These are phyloP conservation scores for Forsythia suspensa DNA, from an alignment of 257 asterid species.

Conservation along the genomic window DNA sequence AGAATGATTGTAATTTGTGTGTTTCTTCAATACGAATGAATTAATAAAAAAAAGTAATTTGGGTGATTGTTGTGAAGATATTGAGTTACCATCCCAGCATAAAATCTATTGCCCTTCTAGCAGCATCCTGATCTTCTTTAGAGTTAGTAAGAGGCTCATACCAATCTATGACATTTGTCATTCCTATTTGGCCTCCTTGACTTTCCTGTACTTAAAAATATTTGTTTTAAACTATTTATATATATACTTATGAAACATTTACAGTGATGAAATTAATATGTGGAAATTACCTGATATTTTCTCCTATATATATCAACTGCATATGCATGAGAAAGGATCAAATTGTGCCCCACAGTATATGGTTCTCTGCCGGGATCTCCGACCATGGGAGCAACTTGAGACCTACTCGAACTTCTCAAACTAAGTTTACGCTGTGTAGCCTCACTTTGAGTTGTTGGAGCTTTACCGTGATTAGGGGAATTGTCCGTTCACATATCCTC, in stretches of 20 bases:
- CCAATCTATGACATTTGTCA: slow-evolving; percentile 44
- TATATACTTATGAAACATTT: no score
- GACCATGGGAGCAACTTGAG: background rate
- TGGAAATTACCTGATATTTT: slow-evolving; percentile 35
- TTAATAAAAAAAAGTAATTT: no score
- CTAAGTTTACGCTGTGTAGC: background rate
- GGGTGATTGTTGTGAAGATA: background rate
- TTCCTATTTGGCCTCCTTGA: slow-evolving; percentile 59
- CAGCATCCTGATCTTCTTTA: slow-evolving; percentile 8
- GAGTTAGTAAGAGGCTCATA: slow-evolving; percentile 37
- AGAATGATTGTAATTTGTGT: background rate
- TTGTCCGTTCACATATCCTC: slow-evolving; percentile 16
- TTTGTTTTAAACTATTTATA: no score
- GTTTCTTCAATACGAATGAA: no score
- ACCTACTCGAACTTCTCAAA: background rate
- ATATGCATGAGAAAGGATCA: slow-evolving; percentile 47
- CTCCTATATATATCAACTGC: slow-evolving; percentile 39
- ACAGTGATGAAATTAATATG: background rate
- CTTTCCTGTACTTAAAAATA: slow-evolving; percentile 17
- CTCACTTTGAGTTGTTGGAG: background rate
- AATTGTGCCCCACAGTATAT: slow-evolving; percentile 45
- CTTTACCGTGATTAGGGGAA: slow-evolving; percentile 26
- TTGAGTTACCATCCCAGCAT: slow-evolving; percentile 29
- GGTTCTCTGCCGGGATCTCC: slow-evolving; percentile 45
- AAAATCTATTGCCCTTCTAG: slow-evolving; percentile 5